A percentile compares a stretch with the other conserved stretches of the same genome.
phyloP scores from a whole-genome alignment of 1,284 basidiomycete species.

The Ganoderma sp. region DNA sequence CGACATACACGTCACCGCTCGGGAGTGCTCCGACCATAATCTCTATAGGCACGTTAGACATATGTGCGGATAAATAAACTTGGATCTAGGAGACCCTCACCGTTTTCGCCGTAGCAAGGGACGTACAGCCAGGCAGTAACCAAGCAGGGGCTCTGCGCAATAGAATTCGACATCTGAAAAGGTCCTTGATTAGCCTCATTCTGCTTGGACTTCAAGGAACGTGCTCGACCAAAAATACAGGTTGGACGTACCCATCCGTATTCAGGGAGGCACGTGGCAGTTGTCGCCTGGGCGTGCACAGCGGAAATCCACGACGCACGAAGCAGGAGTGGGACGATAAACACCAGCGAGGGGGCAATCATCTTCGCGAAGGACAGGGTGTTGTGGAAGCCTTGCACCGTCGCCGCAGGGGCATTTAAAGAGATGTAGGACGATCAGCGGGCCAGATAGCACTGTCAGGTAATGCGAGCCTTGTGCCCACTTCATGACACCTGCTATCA shows the following conservation, averaged over 20 bases:
- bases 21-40: background rate
- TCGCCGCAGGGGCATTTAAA: background rate
- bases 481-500: background rate
- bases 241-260: background rate
- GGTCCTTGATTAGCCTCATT: too few species aligned
- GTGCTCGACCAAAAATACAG: background rate
- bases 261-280: background rate
- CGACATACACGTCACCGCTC: background rate
- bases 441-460: background rate
- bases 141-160: constrained; percentile 9
- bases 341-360: background rate
- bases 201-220: too few species aligned
- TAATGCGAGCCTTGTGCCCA: background rate
- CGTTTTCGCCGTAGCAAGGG: constrained; percentile 5
- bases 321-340: background rate
- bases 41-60: background rate
- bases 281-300: background rate
- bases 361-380: background rate
- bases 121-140: constrained; percentile 3
- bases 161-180: constrained; percentile 8
- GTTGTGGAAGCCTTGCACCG: background rate
- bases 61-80: background rate
- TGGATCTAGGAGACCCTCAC: background rate
- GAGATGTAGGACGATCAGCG: background rate
- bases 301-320: background rate